A percentile compares a stretch with the other conserved stretches of the same genome.
phyloP scores from a whole-genome alignment of 805 yeast species.

The Kodamaea lidongshanica region DNA sequence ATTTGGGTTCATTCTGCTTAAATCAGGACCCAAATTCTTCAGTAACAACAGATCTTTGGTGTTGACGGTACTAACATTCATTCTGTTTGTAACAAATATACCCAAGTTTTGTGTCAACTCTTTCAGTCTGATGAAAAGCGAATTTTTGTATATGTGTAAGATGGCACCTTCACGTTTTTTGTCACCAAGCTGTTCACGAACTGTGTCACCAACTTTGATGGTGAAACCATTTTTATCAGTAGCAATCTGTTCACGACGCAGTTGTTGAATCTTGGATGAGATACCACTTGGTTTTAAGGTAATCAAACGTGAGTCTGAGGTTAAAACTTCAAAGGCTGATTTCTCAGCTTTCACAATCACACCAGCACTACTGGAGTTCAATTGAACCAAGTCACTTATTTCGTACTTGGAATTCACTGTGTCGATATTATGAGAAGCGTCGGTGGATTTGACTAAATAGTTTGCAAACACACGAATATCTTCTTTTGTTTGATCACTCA shows the following conservation, averaged over 20 bases:
- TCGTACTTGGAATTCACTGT: slow-evolving; percentile 76
- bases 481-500: slow-evolving; percentile 81
- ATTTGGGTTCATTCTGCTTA: slow-evolving; percentile 83
- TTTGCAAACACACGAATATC: slow-evolving; percentile 92
- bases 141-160: slow-evolving; percentile 76
- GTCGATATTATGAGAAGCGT: slow-evolving; percentile 51
- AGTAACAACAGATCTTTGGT: slow-evolving; percentile 69
- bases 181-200: slow-evolving; percentile 67
- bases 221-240: slow-evolving; percentile 84
- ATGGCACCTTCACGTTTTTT: slow-evolving; percentile 79
- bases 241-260: slow-evolving; percentile 68
- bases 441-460: slow-evolving; percentile 86
- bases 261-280: slow-evolving; percentile 62
- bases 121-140: slow-evolving; percentile 74
- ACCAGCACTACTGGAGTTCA: slow-evolving; percentile 82
- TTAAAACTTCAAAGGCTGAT: slow-evolving; percentile 71
- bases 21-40: slow-evolving; percentile 54
- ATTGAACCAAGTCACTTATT: slow-evolving; percentile 81
- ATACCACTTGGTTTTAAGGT: slow-evolving; percentile 77
- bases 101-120: slow-evolving; percentile 82
- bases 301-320: slow-evolving; percentile 72
- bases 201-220: slow-evolving; percentile 84
- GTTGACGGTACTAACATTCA: slow-evolving; percentile 75
- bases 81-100: slow-evolving; percentile 74
- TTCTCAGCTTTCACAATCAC: slow-evolving; percentile 87